A percentile compares a stretch with the other conserved stretches of the same genome.
phyloP scores from a whole-genome alignment of 495 filamentous ascomycete genomes.

The Chaetomium tenue region DNA sequence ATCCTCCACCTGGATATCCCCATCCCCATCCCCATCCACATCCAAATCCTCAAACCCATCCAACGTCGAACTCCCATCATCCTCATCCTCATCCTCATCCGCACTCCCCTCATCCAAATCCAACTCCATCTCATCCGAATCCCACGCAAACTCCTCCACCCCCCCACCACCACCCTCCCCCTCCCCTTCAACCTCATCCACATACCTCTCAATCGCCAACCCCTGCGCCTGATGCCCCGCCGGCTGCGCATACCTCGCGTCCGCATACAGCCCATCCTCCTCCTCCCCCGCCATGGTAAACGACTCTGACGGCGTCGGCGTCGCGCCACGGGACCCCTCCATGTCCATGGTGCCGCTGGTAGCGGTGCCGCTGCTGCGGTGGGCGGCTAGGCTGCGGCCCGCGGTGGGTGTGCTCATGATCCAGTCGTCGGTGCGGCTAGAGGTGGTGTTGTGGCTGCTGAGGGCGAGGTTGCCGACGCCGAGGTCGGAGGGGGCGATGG shows the following conservation, averaged over 20 bases:
- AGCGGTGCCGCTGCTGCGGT: conserved; percentile 29
- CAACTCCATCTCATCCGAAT: conserved; percentile 11
- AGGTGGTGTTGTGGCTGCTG: conserved; percentile 26
- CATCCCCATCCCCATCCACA: too few relatives aligned
- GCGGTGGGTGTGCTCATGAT: not conserved
- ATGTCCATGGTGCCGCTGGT: conserved; percentile 6
- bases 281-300: conserved; percentile 24
- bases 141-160: not conserved
- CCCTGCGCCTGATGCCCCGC: conserved; percentile 31
- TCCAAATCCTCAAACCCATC: conserved; percentile 28
- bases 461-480: conserved; percentile 27
- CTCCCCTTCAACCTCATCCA: conserved; percentile 18
- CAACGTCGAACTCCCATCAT: conserved; percentile 26
- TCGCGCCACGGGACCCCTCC: conserved; percentile 20
- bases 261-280: conserved; percentile 18
- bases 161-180: conserved; percentile 11
- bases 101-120: not conserved
- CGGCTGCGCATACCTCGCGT: conserved; percentile 29
- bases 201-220: conserved; percentile 27
- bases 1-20: not conserved
- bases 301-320: conserved; percentile 23
- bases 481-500: conserved; percentile 27
- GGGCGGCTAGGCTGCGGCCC: conserved; percentile 30
- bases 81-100: not conserved
- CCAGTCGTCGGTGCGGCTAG: conserved; percentile 14